Conservation (phyloP, 345 rosid genomes). For the Nephelium lappaceum region DNA sequence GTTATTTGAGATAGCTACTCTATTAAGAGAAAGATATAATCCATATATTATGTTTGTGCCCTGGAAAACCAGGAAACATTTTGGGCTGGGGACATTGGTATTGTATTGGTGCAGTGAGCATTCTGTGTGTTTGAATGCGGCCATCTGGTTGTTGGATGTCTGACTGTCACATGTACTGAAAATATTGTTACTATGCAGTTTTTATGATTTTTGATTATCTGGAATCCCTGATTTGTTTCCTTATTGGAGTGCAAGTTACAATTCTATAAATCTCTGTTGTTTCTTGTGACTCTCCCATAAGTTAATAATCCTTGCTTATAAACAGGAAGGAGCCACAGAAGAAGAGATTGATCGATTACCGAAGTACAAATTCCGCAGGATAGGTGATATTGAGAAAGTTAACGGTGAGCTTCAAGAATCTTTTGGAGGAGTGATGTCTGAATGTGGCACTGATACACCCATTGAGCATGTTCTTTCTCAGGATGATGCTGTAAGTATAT, state of each 20-base stretch:
- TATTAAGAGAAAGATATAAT: not conserved
- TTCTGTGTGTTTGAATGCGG: not conserved
- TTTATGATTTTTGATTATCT: constrained; percentile 1
- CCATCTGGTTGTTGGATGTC: not conserved
- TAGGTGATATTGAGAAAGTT: constrained; percentile 47
- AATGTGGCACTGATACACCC: constrained; percentile 56
- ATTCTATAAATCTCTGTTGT: not conserved
- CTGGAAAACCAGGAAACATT: not conserved
- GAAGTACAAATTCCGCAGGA: constrained; percentile 55
- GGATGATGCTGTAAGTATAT: constrained; percentile 77
- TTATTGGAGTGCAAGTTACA: not conserved
- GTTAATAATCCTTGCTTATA: constrained; percentile 11
- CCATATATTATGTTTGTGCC: not conserved
- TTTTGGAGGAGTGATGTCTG: constrained; percentile 69
- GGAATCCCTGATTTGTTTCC: constrained; percentile 13
- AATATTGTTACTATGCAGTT: not conserved
- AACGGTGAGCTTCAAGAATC: constrained; percentile 53
- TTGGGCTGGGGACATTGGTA: not conserved
- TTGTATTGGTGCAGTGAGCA: not conserved
- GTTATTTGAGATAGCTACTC: not conserved
- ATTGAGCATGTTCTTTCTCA: constrained; percentile 49
- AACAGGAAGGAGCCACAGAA: constrained; percentile 85
- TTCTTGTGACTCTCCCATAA: not conserved
- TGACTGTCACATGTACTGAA: not conserved
- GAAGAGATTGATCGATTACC: constrained; percentile 75